phyloP scores from a whole-genome alignment of 2,329 filamentous ascomycete genomes.

The Aspergillus arachidicola region DNA sequence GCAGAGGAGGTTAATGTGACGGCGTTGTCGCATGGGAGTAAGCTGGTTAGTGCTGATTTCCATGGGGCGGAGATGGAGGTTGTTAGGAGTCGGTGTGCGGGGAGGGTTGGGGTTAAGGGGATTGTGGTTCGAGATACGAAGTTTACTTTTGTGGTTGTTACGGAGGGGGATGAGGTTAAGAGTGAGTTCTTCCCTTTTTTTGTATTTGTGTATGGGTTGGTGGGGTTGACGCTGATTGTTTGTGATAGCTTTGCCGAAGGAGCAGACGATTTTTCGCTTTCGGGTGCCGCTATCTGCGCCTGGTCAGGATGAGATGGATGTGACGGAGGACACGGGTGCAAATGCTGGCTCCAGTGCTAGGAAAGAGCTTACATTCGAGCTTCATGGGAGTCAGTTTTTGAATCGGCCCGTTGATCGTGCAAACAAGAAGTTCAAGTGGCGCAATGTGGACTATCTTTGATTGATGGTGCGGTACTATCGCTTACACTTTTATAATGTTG shows the following conservation, averaged over 20 bases:
- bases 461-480: not conserved
- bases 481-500: too few species aligned
- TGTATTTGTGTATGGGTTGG: not conserved
- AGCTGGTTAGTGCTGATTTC: slow-evolving; percentile 83
- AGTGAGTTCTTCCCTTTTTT: slow-evolving; percentile 42
- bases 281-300: slow-evolving; percentile 58
- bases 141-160: slow-evolving; percentile 84
- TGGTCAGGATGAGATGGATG: slow-evolving; percentile 23
- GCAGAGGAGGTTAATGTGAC: slow-evolving; percentile 49
- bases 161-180: slow-evolving; percentile 69
- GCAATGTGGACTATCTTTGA: slow-evolving; percentile 76
- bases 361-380: slow-evolving; percentile 72
- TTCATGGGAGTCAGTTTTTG: slow-evolving; percentile 86
- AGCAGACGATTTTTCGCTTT: slow-evolving; percentile 82
- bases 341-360: not conserved
- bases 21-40: slow-evolving; percentile 54
- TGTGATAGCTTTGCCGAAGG: slow-evolving; percentile 73
- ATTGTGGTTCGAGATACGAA: slow-evolving; percentile 89
- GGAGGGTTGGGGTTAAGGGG: slow-evolving; percentile 79
- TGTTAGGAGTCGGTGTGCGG: slow-evolving; percentile 76
- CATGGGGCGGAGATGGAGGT: slow-evolving; percentile 86
- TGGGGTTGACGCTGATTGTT: not conserved
- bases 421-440: slow-evolving; percentile 88
- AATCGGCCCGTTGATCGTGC: slow-evolving; percentile 80
- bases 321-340: slow-evolving; percentile 17